Evolutionary conservation across 202 grass and related monocot genomes (phyloP).

Genomic region (Panicum virgatum): DNA sequence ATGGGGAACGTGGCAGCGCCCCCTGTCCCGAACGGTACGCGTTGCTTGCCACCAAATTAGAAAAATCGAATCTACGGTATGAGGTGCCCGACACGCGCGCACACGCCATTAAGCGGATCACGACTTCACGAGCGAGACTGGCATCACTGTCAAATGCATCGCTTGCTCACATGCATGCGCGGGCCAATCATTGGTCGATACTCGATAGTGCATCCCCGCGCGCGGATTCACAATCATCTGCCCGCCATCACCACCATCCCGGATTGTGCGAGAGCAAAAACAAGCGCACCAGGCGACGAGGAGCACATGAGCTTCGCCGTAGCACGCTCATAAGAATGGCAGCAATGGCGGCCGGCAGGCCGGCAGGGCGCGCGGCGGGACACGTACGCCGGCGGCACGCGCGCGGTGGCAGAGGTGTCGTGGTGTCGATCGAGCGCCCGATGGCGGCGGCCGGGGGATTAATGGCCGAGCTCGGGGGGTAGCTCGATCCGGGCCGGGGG

Average conservation of each 20-base stretch:
- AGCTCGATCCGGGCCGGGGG: background rate
- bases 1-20: background rate
- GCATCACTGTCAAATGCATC: background rate
- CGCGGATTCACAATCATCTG: background rate
- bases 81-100: too few relatives aligned
- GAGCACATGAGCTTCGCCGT: background rate
- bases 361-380: background rate
- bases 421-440: background rate
- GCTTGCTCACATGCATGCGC: background rate
- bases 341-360: background rate
- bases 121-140: background rate
- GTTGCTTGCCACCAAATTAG: background rate
- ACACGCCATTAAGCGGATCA: background rate
- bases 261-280: background rate
- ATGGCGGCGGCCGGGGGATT: background rate
- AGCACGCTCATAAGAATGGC: background rate
- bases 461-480: conserved; percentile 10
- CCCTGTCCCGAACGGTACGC: background rate
- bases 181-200: background rate
- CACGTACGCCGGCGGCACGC: background rate
- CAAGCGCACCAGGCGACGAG: background rate
- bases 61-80: background rate
- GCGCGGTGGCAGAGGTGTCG: background rate
- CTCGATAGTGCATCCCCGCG: background rate
- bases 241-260: background rate